phyloP scores from a whole-genome alignment of 345 rosid species.

The Populus alba region DNA sequence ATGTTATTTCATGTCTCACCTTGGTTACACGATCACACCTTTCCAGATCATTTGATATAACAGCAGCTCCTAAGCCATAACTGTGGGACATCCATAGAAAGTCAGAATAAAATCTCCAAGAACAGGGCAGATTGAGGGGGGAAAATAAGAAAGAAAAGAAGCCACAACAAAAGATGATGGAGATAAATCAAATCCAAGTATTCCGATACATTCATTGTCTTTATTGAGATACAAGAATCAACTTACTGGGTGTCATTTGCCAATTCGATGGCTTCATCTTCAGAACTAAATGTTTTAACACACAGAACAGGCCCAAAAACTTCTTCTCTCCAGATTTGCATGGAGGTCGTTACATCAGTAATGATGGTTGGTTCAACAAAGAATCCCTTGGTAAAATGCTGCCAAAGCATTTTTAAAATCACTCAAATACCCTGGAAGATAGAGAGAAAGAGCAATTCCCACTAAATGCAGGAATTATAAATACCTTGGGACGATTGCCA shows the following conservation, averaged over 20 bases:
- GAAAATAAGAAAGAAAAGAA: background rate
- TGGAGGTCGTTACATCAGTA: conserved; percentile 70
- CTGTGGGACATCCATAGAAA: conserved; percentile 33
- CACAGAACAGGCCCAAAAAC: conserved; percentile 97
- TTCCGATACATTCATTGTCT: background rate
- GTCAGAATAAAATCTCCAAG: conserved; percentile 5
- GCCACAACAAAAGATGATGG: background rate
- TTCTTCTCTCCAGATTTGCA: conserved; percentile 99
- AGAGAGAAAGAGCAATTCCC: conserved; percentile 4
- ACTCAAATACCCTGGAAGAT: conserved; percentile 11
- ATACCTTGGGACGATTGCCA: conserved; percentile 80
- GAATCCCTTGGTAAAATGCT: conserved; percentile 84
- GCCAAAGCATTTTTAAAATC: conserved; percentile 23
- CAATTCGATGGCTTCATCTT: conserved; percentile 91
- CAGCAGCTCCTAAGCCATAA: conserved; percentile 83
- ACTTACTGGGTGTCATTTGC: conserved; percentile 94
- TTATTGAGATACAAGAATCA: conserved; percentile 8
- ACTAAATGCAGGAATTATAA: conserved; percentile 7
- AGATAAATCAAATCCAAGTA: conserved; percentile 6
- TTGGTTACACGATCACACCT: conserved; percentile 94
- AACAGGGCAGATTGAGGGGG: background rate
- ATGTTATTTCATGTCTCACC: conserved; percentile 42
- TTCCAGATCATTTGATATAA: conserved; percentile 80
- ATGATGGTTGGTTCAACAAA: conserved; percentile 80
- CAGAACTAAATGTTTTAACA: conserved; percentile 79